Evolutionary conservation across 768 basidiomycete genomes (phyloP), one percentile per base, ranked within the genome.

Genomic region (Austroboletus eburneus): DNA sequence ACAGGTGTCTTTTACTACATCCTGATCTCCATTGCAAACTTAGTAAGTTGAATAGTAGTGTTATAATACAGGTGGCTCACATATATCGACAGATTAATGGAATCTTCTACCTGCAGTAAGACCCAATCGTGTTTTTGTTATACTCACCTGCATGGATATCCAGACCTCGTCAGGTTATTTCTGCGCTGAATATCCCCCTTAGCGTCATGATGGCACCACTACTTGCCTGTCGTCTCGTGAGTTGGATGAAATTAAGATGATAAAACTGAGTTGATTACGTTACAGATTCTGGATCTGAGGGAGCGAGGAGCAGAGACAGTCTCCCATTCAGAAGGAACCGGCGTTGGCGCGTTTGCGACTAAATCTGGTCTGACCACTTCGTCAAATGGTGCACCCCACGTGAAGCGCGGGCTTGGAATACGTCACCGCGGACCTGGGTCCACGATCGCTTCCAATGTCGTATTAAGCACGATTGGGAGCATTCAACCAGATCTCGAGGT

Each of bases 61-160:
- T 32, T n/a, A 39, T 5, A 30, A 37, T 12, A 29, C 18, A 36
- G n/a, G 21, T 48, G 35, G 34, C 48, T 57, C 23, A 50, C 35
- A 1, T 18, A 27, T 25, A 14, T 9, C 46, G 21, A 42, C 49
- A 75, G 74, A 80, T 89, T 61, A 90, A 90, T 52, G 87, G 87
- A 35, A 83, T 89, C 29, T 89, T 89, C 63, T 90, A 89, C 64
- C 76, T 90, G n/a, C 87, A 89, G 85, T 87, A 55, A 53, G 82
- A 45, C 6, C 46, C 36, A 43, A 17, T 21, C 30, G n/a, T 13
- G 24, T 22, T 24, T 16, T 24, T 17, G 9, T 10, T 46, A 34
- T 51, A 22, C 41, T 52, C 41, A 52, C 55, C 43, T 27, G 35
- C 56, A 42, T 54, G 35, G 46, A 8, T 24, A 27, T 34, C 36